phyloP scores from a whole-genome alignment of 1,284 basidiomycete species.

The Sporisorium iseilematis-ciliati region DNA sequence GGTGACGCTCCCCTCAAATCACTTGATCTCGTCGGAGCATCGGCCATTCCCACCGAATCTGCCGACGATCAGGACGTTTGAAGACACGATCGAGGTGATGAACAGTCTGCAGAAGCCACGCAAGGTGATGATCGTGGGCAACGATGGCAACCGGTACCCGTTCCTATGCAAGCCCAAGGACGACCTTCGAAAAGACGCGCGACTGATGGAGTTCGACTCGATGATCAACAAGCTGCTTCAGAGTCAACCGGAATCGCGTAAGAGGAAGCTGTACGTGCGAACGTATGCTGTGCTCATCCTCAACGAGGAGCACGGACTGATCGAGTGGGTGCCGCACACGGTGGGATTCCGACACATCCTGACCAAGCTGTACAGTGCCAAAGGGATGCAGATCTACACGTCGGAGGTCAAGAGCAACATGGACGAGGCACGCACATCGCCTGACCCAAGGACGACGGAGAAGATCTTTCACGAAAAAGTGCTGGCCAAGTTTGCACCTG shows the following conservation, averaged over 20 bases:
- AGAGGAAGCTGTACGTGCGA: slow-evolving; percentile 55
- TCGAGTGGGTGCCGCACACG: slow-evolving; percentile 99
- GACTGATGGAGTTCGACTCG: slow-evolving; percentile 97
- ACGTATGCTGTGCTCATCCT: slow-evolving; percentile 97
- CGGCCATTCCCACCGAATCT: slow-evolving; percentile 84
- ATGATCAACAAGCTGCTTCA: slow-evolving; percentile 98
- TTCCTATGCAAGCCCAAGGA: slow-evolving; percentile 99
- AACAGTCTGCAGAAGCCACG: slow-evolving; percentile 90
- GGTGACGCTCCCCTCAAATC: slow-evolving; percentile 77
- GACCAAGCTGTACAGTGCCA: slow-evolving; percentile 77
- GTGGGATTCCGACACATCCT: slow-evolving; percentile 85
- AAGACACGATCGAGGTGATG: slow-evolving; percentile 93
- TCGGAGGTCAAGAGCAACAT: slow-evolving; percentile 75
- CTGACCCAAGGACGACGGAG: slow-evolving; percentile 72
- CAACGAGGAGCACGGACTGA: slow-evolving; percentile 96
- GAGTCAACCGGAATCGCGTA: slow-evolving; percentile 87
- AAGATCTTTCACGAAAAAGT: slow-evolving; percentile 77
- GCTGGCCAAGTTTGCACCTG: slow-evolving; percentile 76
- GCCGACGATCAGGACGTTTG: slow-evolving; percentile 77
- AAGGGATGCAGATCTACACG: slow-evolving; percentile 66
- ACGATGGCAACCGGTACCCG: slow-evolving; percentile 85
- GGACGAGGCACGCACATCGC: slow-evolving; percentile 75
- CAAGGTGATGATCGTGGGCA: slow-evolving; percentile 87
- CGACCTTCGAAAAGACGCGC: slow-evolving; percentile 95
- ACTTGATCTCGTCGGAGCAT: slow-evolving; percentile 74